These are phyloP conservation scores for Rachicladosporium sp. DNA, from an alignment of 2,329 filamentous ascomycete species.

Conservation along the genomic window DNA sequence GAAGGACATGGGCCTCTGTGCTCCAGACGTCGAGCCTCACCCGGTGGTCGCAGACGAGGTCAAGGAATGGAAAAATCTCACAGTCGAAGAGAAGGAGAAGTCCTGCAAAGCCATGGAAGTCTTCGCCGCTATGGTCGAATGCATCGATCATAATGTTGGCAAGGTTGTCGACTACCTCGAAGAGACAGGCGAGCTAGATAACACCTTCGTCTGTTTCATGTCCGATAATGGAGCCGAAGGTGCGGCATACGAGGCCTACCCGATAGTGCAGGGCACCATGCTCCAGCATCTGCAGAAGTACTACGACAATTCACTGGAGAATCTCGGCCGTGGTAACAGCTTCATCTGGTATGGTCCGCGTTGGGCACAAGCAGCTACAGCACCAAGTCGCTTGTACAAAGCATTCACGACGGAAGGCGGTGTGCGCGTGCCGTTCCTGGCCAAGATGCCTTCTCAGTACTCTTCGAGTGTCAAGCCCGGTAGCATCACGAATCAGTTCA, in stretches of 20 bases:
- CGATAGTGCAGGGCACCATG: slow-evolving; percentile 42
- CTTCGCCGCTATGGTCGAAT: slow-evolving; percentile 53
- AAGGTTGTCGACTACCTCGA: slow-evolving; percentile 46
- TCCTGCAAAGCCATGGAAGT: slow-evolving; percentile 47
- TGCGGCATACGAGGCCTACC: slow-evolving; percentile 45
- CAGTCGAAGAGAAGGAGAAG: slow-evolving; percentile 33
- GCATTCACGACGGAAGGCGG: slow-evolving; percentile 36
- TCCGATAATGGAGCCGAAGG: slow-evolving; percentile 53
- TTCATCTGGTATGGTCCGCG: slow-evolving; percentile 50
- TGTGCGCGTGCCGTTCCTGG: slow-evolving; percentile 42
- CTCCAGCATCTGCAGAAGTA: slow-evolving; percentile 44
- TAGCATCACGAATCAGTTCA: slow-evolving; percentile 39
- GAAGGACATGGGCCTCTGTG: slow-evolving; percentile 45
- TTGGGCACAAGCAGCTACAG: slow-evolving; percentile 44
- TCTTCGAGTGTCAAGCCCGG: slow-evolving; percentile 11
- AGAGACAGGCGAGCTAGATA: slow-evolving; percentile 46
- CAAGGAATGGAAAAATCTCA: slow-evolving; percentile 37
- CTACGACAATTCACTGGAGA: slow-evolving; percentile 46
- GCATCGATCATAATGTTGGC: slow-evolving; percentile 47
- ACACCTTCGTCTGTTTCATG: slow-evolving; percentile 53
- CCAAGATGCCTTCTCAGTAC: slow-evolving; percentile 23
- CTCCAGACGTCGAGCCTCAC: slow-evolving; percentile 38
- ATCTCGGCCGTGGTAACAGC: slow-evolving; percentile 44
- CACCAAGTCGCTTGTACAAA: slow-evolving; percentile 38
- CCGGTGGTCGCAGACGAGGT: slow-evolving; percentile 39